Evolutionary conservation across 2,329 filamentous ascomycete genomes (phyloP).

Genomic region (Penicillium occitanis): DNA sequence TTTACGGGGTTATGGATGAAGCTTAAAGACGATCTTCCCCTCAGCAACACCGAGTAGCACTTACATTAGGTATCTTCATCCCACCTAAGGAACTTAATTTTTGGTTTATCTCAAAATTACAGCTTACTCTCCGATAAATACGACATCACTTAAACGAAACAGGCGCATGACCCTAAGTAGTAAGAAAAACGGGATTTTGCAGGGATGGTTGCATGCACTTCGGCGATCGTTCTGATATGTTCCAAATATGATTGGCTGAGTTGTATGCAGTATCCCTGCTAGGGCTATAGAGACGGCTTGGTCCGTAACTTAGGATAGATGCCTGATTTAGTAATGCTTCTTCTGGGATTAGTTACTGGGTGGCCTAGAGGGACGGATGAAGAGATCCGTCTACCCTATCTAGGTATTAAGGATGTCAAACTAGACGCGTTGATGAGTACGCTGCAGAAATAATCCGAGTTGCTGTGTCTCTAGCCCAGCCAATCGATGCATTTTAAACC

Average conservation of each 20-base stretch:
- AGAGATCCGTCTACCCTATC: no score
- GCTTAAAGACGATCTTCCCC: not conserved
- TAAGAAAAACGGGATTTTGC: not conserved
- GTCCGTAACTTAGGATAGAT: not conserved
- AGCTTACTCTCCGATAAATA: not conserved
- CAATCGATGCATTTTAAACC: no score
- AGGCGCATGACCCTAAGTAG: not conserved
- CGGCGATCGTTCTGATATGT: not conserved
- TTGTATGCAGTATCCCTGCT: not conserved
- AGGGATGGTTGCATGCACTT: not conserved
- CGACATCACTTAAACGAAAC: not conserved
- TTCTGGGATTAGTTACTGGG: no score
- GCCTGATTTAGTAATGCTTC: not conserved
- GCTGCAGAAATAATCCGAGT: not conserved
- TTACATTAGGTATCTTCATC: no score
- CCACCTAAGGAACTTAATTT: no score
- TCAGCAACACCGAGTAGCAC: not conserved
- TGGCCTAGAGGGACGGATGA: no score
- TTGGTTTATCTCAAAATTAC: not conserved
- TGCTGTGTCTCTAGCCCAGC: not conserved
- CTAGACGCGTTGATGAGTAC: no score
- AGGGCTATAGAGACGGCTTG: not conserved
- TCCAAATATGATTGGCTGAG: not conserved
- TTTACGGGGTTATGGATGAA: not conserved
- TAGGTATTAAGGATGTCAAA: no score